phyloP scores from a whole-genome alignment of 2,329 filamentous ascomycete genomes.

The Trichoderma pleuroti region DNA sequence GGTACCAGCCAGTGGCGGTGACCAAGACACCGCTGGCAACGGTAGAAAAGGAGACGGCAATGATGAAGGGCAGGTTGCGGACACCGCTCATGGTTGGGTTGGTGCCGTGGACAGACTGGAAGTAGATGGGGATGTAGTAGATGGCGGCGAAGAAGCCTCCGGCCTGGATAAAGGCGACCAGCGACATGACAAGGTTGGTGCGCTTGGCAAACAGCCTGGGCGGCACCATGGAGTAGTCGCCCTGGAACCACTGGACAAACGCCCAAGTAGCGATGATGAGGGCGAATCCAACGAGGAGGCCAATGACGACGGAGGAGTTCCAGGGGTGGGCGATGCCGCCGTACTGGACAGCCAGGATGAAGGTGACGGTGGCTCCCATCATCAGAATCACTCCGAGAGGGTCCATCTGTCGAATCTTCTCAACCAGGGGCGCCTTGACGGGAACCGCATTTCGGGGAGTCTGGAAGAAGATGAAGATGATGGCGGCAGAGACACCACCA shows the following conservation, averaged over 20 bases:
- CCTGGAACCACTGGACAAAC: conserved; percentile 39
- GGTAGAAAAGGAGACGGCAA: conserved; percentile 42
- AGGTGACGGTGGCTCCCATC: conserved; percentile 42
- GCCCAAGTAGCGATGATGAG: conserved; percentile 35
- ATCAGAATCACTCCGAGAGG: conserved; percentile 43
- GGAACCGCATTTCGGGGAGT: conserved; percentile 40
- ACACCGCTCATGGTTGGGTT: conserved; percentile 41
- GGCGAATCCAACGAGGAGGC: conserved; percentile 41
- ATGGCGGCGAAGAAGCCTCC: conserved; percentile 44
- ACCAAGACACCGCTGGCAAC: conserved; percentile 40
- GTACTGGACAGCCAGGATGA: conserved; percentile 47
- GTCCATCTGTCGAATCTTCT: conserved; percentile 50
- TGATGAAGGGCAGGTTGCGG: conserved; percentile 44
- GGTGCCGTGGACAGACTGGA: conserved; percentile 41
- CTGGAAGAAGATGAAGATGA: conserved; percentile 42
- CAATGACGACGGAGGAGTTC: conserved; percentile 40
- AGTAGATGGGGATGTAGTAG: conserved; percentile 49
- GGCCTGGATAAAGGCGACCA: conserved; percentile 42
- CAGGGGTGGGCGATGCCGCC: conserved; percentile 44
- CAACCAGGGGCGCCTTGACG: conserved; percentile 34
- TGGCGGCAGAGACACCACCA: conserved; percentile 33
- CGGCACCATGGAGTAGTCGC: conserved; percentile 45
- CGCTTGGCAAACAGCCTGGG: conserved; percentile 38
- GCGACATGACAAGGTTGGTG: conserved; percentile 36
- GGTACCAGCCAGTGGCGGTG: conserved; percentile 40